Evolutionary conservation across 2,329 filamentous ascomycete species (phyloP), one percentile per base, ranked within the genome.

Genomic region (Thielaviopsis musarum): DNA sequence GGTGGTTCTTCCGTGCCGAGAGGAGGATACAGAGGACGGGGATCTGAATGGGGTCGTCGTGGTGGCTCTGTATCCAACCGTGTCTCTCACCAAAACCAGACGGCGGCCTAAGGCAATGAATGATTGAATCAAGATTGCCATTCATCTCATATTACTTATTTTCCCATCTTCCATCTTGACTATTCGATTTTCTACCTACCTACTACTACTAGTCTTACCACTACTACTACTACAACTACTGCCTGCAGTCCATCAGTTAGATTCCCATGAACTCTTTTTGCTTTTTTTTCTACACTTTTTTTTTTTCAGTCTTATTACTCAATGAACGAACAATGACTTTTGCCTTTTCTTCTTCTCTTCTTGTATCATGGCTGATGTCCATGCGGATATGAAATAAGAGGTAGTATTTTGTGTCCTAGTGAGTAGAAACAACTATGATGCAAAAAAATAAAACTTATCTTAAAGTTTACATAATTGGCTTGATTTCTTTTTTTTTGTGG

Each of bases 231-330:
- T 45, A 45, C 38, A 2, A 45, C 17, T n/a, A n/a, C 17, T 34
- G 30, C 9, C 26, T 28, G 10, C 34, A 13, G 4, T 41, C 12
- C 12, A 41, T n/a, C 38, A 45, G 38, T 45, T 45, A 45, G 38
- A 45, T 45, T 45, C 38, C 38, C 38, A 45, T 45, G 38, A 45
- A 45, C 13, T 34, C 38, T 17, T 45, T 45, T 45, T 45, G 38
- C 38, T 45, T 45, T 45, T 45, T 5, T 45, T 17, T 6, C 12
- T n/a, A 52, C 24, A 26, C 3, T 26, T 26, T 24, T 52, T 21
- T n/a, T 52, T 52, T 57, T 68, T 66, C 19, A 24, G 21, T 22
- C 10, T 52, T 22, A 22, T 52, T 9, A 13, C n/a, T 52, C 30
- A 34, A 34, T 34, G 30, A 34, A 34, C 30, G 30, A 34, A 34